phyloP scores from a whole-genome alignment of 164 flowering plant species.

The Magnolia officinalis region DNA sequence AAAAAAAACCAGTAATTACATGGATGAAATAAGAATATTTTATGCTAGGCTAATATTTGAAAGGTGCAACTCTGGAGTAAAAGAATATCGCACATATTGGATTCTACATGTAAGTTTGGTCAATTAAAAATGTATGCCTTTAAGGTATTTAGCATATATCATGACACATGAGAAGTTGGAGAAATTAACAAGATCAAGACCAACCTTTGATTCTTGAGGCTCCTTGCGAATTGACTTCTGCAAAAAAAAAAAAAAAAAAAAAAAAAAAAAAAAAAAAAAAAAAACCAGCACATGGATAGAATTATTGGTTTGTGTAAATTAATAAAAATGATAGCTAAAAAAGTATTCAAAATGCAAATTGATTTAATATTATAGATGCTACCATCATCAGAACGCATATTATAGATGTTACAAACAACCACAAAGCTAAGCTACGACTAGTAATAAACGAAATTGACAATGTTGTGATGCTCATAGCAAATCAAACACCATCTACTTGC shows the following conservation, averaged over 20 bases:
- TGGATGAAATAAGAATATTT: background rate
- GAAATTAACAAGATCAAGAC: constrained; percentile 6
- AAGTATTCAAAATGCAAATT: no score
- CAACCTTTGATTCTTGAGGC: constrained; percentile 70
- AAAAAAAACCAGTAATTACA: background rate
- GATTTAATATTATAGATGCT: no score
- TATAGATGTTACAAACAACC: no score
- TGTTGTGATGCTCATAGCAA: no score
- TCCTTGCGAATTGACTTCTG: constrained; percentile 85
- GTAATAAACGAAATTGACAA: no score
- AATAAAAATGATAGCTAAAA: no score
- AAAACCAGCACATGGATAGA: background rate
- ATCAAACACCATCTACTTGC: no score
- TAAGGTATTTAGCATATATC: background rate
- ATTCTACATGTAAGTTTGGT: background rate
- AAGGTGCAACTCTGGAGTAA: background rate
- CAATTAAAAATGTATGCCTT: background rate
- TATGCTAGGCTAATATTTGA: background rate
- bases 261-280: constrained; percentile 15
- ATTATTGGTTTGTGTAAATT: background rate
- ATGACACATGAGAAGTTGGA: background rate
- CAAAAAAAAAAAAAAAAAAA: constrained; percentile 19
- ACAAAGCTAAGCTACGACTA: no score
- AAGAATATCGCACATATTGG: background rate
- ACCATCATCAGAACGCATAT: no score